Evolutionary conservation across 1,139 yeast species (phyloP).

Genomic region (Yamadazyma songkhlaensis): DNA sequence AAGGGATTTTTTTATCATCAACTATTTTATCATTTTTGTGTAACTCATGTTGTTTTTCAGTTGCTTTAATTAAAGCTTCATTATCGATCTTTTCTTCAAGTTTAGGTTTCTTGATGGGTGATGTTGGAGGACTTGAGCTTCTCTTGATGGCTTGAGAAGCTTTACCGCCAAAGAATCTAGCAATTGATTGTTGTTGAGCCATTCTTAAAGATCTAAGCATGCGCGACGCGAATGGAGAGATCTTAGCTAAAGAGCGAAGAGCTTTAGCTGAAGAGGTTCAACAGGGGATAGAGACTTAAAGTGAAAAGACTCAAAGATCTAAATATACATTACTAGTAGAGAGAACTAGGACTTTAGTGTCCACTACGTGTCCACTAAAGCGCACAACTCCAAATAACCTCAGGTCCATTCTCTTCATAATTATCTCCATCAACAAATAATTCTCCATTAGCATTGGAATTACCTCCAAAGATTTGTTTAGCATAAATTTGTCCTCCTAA

Average conservation of each 20-base stretch:
- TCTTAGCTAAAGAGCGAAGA: too few relatives aligned
- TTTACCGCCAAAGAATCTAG: slow-evolving; percentile 27
- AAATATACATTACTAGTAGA: not conserved
- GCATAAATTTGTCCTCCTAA: slow-evolving; percentile 88
- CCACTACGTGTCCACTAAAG: too few relatives aligned
- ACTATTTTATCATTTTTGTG: slow-evolving; percentile 14
- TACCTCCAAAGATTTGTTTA: slow-evolving; percentile 72
- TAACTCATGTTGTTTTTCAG: slow-evolving; percentile 19
- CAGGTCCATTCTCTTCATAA: slow-evolving; percentile 81
- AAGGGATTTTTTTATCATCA: slow-evolving; percentile 41
- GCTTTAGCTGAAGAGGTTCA: too few relatives aligned
- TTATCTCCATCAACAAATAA: slow-evolving; percentile 68
- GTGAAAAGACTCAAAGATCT: too few relatives aligned
- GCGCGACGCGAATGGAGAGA: slow-evolving; percentile 4
- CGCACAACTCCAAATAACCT: slow-evolving; percentile 50
- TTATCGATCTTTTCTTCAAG: slow-evolving; percentile 18
- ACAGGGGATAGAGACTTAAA: too few relatives aligned
- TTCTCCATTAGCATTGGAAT: slow-evolving; percentile 59
- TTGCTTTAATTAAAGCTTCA: slow-evolving; percentile 20
- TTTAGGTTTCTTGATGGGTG: slow-evolving; percentile 7
- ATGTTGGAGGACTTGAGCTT: slow-evolving; percentile 5
- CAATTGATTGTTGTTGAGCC: slow-evolving; percentile 40
- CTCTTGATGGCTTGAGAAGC: slow-evolving; percentile 7
- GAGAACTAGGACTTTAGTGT: too few relatives aligned
- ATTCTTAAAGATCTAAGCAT: slow-evolving; percentile 14